These are phyloP conservation scores for Cystobasidium ongulense DNA, from an alignment of 768 basidiomycete species.

Conservation along the genomic window DNA sequence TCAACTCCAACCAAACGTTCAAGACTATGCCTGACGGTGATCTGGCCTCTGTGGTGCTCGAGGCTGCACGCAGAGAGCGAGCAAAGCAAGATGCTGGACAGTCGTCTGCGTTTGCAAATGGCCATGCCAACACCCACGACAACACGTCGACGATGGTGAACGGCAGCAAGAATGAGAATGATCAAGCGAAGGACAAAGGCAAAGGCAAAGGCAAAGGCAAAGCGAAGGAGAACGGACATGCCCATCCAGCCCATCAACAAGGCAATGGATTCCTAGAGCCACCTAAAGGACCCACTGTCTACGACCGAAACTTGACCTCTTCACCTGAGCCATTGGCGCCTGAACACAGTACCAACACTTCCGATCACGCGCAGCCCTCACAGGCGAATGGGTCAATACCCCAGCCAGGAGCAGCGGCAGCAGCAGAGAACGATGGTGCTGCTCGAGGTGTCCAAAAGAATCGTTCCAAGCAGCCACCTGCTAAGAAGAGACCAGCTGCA, in stretches of 20 bases:
- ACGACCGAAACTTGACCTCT: background rate
- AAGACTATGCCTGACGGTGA: constrained; percentile 21
- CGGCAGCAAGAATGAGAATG: background rate
- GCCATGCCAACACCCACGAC: background rate
- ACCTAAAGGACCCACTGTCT: background rate
- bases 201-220: background rate
- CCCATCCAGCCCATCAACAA: background rate
- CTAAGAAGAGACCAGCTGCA: constrained; percentile 12
- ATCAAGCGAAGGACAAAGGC: background rate
- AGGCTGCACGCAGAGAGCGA: constrained; percentile 26
- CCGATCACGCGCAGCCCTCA: background rate
- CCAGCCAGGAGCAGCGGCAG: background rate
- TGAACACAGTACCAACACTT: background rate
- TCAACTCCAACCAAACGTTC: too few relatives aligned
- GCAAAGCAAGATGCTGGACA: constrained; percentile 4
- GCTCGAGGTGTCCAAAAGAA: background rate
- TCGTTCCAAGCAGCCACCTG: background rate
- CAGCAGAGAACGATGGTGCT: background rate
- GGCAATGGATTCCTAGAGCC: constrained; percentile 1
- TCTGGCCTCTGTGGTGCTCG: constrained; percentile 21
- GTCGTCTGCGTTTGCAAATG: background rate
- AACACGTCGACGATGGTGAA: background rate
- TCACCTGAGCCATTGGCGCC: constrained; percentile 15
- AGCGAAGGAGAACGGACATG: background rate
- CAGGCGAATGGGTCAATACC: background rate